phyloP scores from a whole-genome alignment of 495 filamentous ascomycete species.

The Opeltia flavorubescens region DNA sequence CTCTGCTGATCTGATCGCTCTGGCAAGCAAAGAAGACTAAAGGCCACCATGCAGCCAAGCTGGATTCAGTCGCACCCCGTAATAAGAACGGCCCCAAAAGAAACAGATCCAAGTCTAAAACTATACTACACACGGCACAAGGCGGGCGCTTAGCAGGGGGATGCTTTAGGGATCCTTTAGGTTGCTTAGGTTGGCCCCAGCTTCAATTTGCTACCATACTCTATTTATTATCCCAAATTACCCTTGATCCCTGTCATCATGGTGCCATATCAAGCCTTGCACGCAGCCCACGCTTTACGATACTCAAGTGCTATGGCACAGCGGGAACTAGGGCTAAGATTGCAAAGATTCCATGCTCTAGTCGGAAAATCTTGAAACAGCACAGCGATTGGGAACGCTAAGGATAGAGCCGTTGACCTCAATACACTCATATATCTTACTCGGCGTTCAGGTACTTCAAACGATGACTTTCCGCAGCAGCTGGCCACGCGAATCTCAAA shows the following conservation, averaged over 20 bases:
- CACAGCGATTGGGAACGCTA: slow-evolving; percentile 1
- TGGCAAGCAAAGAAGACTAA: no score
- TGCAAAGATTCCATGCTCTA: neutral
- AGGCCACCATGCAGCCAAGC: no score
- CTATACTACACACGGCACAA: no score
- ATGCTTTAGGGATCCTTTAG: no score
- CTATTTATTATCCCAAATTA: neutral
- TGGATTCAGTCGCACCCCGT: no score
- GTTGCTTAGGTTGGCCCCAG: no score
- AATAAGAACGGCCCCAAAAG: no score
- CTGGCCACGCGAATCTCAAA: slow-evolving; percentile 10
- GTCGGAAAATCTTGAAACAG: neutral
- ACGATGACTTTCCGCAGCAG: slow-evolving; percentile 12
- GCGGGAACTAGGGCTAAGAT: slow-evolving; percentile 1
- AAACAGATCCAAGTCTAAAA: no score
- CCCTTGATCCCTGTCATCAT: neutral
- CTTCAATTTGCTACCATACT: no score
- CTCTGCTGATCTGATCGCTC: no score
- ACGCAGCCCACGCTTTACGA: neutral
- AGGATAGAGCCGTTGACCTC: neutral
- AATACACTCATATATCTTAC: slow-evolving; percentile 1
- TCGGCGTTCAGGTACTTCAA: neutral
- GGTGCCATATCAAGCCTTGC: slow-evolving; percentile 2
- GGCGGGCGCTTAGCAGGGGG: no score
- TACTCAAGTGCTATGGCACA: slow-evolving; percentile 3